These are phyloP conservation scores for Mycosarcoma mackinlayi DNA, from an alignment of 1,284 basidiomycete genomes.

Conservation along the genomic window DNA sequence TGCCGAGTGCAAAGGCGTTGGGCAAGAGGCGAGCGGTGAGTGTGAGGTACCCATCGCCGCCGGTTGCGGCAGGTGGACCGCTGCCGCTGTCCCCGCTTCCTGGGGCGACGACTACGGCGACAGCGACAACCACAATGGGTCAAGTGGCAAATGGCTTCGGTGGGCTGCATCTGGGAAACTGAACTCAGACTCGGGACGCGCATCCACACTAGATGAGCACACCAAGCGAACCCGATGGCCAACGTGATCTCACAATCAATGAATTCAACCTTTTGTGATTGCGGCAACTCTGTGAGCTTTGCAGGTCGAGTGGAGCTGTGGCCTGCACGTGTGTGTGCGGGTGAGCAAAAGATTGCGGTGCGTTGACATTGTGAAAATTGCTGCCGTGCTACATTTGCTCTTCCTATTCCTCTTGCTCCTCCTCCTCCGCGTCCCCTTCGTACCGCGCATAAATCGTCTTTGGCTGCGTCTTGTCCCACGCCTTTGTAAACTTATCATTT, in stretches of 20 bases:
- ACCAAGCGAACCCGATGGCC: no score
- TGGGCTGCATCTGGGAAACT: constrained; percentile 7
- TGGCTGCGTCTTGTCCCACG: constrained; percentile 72
- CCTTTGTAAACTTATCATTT: constrained; percentile 79
- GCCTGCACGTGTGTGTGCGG: background rate
- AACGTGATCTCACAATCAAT: no score
- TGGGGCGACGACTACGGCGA: no score
- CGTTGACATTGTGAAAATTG: background rate
- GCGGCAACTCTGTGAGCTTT: background rate
- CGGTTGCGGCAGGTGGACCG: constrained; percentile 9
- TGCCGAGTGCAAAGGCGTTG: constrained; percentile 57
- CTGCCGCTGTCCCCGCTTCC: no score
- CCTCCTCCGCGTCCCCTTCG: no score
- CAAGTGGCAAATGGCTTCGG: constrained; percentile 3
- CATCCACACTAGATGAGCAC: no score
- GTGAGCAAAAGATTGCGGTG: no score
- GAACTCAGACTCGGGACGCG: no score
- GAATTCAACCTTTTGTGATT: no score
- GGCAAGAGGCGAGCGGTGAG: constrained; percentile 56
- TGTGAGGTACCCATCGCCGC: constrained; percentile 29
- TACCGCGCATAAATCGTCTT: constrained; percentile 48
- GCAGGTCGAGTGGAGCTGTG: no score
- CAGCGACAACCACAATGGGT: no score
- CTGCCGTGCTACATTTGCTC: background rate
- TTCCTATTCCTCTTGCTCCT: constrained; percentile 1